Percentiles rank a stretch among this genome's conserved stretches.
phyloP scores from a whole-genome alignment of 78 protist species.

The Andalucia godoyi region DNA sequence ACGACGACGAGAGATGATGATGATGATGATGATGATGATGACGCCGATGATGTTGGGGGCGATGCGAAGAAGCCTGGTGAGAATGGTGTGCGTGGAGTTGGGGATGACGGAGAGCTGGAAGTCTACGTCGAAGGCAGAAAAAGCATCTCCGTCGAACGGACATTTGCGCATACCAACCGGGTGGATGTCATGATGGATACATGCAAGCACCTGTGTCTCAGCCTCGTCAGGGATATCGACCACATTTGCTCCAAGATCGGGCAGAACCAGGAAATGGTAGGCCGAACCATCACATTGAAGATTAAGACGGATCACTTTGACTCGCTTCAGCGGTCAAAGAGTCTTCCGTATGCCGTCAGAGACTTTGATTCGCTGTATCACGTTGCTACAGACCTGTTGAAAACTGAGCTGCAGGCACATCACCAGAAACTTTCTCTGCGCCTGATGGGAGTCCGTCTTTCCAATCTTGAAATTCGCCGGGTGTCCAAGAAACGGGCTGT shows the following conservation, averaged over 20 bases:
- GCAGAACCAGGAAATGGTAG: neutral
- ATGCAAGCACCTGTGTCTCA: neutral
- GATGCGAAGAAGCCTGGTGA: too few species aligned
- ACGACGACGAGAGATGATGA: too few species aligned
- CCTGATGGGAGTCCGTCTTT: slow-evolving; percentile 24
- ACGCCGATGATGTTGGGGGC: neutral
- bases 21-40: too few species aligned
- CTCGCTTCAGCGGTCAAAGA: neutral
- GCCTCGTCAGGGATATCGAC: too few species aligned
- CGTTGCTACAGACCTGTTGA: neutral
- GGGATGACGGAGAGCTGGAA: too few species aligned
- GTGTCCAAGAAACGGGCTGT: too few species aligned
- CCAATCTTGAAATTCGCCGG: too few species aligned
- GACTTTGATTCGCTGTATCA: neutral
- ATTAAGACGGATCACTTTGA: slow-evolving; percentile 5
- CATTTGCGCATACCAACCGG: neutral
- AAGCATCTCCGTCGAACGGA: slow-evolving; percentile 4
- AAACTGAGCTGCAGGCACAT: neutral
- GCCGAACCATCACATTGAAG: slow-evolving; percentile 7
- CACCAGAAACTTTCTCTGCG: slow-evolving; percentile 6
- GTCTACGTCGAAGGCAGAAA: neutral
- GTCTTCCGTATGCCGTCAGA: neutral
- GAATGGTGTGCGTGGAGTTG: too few species aligned
- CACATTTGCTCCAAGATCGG: neutral
- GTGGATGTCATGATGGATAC: neutral